A percentile compares a stretch with the other conserved stretches of the same genome.
phyloP scores from a whole-genome alignment of 2,329 filamentous ascomycete genomes.

The Cercospora sp. region DNA sequence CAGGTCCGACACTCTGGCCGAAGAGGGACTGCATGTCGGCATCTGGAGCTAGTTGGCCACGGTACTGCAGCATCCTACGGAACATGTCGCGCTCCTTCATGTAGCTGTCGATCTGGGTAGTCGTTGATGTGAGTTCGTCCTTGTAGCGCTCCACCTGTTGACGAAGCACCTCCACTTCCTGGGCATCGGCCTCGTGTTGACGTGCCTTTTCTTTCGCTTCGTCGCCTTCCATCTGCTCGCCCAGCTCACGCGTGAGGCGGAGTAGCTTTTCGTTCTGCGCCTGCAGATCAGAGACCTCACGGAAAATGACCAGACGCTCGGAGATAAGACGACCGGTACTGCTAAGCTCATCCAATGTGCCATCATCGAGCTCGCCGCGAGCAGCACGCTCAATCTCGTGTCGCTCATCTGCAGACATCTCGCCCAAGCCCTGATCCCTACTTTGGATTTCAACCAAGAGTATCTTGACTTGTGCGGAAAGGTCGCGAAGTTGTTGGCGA shows the following conservation, averaged over 20 bases:
- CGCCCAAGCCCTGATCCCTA: constrained; percentile 73
- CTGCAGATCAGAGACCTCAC: constrained; percentile 79
- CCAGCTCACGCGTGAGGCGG: constrained; percentile 78
- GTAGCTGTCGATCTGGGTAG: constrained; percentile 84
- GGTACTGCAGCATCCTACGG: constrained; percentile 84
- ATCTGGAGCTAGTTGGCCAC: constrained; percentile 59
- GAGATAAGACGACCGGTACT: constrained; percentile 88
- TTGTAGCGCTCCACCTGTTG: constrained; percentile 74
- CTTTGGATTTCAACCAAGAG: constrained; percentile 84
- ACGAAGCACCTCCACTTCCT: constrained; percentile 70
- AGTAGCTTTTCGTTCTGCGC: constrained; percentile 84
- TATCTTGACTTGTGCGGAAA: constrained; percentile 86
- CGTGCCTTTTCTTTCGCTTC: constrained; percentile 67
- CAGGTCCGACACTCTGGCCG: constrained; percentile 64
- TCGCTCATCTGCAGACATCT: constrained; percentile 70
- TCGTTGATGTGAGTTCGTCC: constrained; percentile 80
- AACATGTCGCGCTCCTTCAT: constrained; percentile 97
- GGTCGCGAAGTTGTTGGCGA: constrained; percentile 81
- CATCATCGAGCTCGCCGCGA: constrained; percentile 70
- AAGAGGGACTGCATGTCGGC: constrained; percentile 68
- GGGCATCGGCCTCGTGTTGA: constrained; percentile 55
- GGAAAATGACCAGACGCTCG: constrained; percentile 85
- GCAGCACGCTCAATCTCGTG: constrained; percentile 75
- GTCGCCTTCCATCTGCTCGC: constrained; percentile 86
- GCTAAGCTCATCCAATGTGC: constrained; percentile 70